Evolutionary conservation across 2,329 filamentous ascomycete genomes (phyloP).

Genomic region (Talaromyces sp.): DNA sequence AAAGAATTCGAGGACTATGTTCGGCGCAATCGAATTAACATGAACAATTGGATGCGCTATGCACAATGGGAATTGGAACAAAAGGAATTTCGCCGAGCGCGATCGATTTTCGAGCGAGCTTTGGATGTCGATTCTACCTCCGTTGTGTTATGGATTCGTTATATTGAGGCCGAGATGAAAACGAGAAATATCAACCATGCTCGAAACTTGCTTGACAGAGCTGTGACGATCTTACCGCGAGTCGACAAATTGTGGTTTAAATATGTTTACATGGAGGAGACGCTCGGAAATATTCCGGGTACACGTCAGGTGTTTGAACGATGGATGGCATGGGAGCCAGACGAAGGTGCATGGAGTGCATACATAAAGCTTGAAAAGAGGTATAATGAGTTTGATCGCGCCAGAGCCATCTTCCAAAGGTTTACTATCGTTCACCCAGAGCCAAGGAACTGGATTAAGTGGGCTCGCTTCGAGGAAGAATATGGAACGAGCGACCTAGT

Average conservation of each 20-base stretch:
- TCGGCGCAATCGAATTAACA: constrained; percentile 85
- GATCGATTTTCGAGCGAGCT: constrained; percentile 91
- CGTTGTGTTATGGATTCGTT: constrained; percentile 83
- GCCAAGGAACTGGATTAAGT: constrained; percentile 97
- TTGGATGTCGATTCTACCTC: constrained; percentile 88
- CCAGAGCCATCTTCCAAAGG: constrained; percentile 82
- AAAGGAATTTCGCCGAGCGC: constrained; percentile 89
- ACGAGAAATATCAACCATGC: constrained; percentile 94
- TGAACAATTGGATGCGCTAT: constrained; percentile 99
- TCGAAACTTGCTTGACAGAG: constrained; percentile 86
- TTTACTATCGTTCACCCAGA: constrained; percentile 94
- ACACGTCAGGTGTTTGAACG: constrained; percentile 92
- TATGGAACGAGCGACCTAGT: constrained; percentile 88
- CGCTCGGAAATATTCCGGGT: constrained; percentile 87
- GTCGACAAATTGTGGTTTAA: constrained; percentile 99
- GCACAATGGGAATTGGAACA: constrained; percentile 97
- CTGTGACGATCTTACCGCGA: constrained; percentile 85
- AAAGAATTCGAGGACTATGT: constrained; percentile 99
- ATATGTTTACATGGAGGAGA: constrained; percentile 98
- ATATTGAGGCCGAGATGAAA: constrained; percentile 97
- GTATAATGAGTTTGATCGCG: constrained; percentile 86
- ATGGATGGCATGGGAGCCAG: constrained; percentile 98
- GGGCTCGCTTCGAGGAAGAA: constrained; percentile 96
- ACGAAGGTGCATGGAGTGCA: constrained; percentile 90
- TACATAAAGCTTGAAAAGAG: constrained; percentile 98